Percentiles rank a stretch among this genome's conserved stretches.
These are phyloP conservation scores for Onygenales sp. DNA, from an alignment of 2,329 filamentous ascomycete genomes.

Conservation along the genomic window DNA sequence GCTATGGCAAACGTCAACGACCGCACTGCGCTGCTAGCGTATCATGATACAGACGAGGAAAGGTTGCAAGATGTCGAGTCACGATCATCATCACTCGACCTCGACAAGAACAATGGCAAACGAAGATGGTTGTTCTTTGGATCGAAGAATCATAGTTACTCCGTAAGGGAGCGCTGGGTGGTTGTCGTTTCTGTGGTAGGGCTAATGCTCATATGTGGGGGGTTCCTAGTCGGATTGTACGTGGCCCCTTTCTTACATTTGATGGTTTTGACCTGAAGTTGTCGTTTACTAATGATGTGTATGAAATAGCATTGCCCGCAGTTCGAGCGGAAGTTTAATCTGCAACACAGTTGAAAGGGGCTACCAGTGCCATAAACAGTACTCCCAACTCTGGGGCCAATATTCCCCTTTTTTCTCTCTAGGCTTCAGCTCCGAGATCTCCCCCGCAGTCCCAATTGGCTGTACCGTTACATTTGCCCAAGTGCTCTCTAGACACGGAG, in stretches of 20 bases:
- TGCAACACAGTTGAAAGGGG: constrained; percentile 49
- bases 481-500: constrained; percentile 74
- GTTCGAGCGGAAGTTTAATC: constrained; percentile 4
- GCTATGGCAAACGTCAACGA: neutral
- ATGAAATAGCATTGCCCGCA: neutral
- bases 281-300: neutral
- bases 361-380: constrained; percentile 52
- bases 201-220: neutral
- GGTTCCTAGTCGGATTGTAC: neutral
- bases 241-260: neutral
- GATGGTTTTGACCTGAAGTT: neutral
- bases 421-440: constrained; percentile 48
- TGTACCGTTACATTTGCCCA: constrained; percentile 74
- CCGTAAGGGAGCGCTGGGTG: neutral
- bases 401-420: constrained; percentile 80
- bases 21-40: neutral
- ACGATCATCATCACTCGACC: constrained; percentile 15
- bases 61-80: neutral
- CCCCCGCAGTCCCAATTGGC: constrained; percentile 49
- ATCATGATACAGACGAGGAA: neutral
- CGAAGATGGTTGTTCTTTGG: neutral
- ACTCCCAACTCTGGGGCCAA: constrained; percentile 70
- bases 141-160: neutral
- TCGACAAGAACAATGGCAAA: neutral
- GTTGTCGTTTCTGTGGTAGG: neutral